Conservation (phyloP, 306 rosid genomes). For the Begonia peltatifolia region DNA sequence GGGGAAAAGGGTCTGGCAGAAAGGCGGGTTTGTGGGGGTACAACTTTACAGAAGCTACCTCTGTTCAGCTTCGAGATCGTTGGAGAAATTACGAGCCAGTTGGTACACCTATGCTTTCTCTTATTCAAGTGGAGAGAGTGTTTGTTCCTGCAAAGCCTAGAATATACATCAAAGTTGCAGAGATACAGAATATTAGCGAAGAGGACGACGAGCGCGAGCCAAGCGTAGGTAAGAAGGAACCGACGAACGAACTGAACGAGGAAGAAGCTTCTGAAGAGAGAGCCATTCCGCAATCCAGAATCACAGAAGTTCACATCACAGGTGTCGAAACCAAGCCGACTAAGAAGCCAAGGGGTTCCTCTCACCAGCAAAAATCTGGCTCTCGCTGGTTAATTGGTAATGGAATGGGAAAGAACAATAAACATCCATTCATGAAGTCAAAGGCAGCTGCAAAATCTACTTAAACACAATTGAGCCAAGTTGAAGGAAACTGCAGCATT, state of each 20-base stretch:
- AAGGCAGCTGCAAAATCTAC: slow-evolving; percentile 31
- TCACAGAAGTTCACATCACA: slow-evolving; percentile 66
- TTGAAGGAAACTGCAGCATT: slow-evolving; percentile 53
- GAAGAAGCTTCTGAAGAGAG: slow-evolving; percentile 38
- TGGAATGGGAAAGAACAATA: slow-evolving; percentile 70
- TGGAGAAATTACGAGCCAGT: slow-evolving; percentile 67
- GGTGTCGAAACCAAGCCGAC: slow-evolving; percentile 27
- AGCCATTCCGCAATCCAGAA: slow-evolving; percentile 51
- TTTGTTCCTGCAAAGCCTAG: slow-evolving; percentile 67
- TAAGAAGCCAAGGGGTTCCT: slow-evolving; percentile 51
- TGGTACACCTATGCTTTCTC: slow-evolving; percentile 81
- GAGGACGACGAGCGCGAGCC: slow-evolving; percentile 31
- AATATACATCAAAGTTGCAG: slow-evolving; percentile 34
- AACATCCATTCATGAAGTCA: slow-evolving; percentile 45
- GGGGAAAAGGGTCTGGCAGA: slow-evolving; percentile 32
- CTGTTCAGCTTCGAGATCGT: slow-evolving; percentile 79
- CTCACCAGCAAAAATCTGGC: slow-evolving; percentile 52
- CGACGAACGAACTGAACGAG: slow-evolving; percentile 15
- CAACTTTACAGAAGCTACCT: slow-evolving; percentile 69
- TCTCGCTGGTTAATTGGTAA: slow-evolving; percentile 91
- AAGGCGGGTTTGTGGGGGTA: slow-evolving; percentile 75
- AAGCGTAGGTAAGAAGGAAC: slow-evolving; percentile 22
- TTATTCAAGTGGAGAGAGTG: slow-evolving; percentile 80
- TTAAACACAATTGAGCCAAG: slow-evolving; percentile 35
- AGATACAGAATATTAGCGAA: slow-evolving; percentile 24